Percentiles rank a stretch among this genome's conserved stretches.
Evolutionary conservation across 805 yeast species (phyloP).

Genomic region (Komagataella mondaviorum): DNA sequence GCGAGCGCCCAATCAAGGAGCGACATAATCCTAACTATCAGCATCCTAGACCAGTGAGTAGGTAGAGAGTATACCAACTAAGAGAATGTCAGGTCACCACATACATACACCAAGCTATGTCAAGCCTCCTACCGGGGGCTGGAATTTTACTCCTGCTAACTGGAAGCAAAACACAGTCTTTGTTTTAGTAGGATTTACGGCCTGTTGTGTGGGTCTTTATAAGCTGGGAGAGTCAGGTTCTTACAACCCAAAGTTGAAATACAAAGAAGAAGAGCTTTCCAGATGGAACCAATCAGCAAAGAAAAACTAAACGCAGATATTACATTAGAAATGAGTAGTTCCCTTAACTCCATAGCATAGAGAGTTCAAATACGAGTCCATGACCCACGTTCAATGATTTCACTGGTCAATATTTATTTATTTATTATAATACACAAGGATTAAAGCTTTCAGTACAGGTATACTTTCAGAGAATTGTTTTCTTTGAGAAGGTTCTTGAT

Average conservation of each 20-base stretch:
- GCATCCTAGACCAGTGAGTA: neutral
- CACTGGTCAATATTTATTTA: neutral
- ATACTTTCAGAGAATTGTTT: constrained; percentile 31
- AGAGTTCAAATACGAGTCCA: neutral
- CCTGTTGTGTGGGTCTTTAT: constrained; percentile 18
- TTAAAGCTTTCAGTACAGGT: constrained; percentile 25
- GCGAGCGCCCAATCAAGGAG: neutral
- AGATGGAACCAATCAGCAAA: constrained; percentile 36
- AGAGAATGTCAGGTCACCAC: constrained; percentile 1
- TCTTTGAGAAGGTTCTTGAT: constrained; percentile 22
- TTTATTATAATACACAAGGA: neutral
- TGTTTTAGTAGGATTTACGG: constrained; percentile 24
- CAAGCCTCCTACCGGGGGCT: constrained; percentile 38
- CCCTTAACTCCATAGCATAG: neutral
- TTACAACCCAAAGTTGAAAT: constrained; percentile 21
- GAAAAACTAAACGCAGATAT: constrained; percentile 9
- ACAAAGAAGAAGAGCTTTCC: constrained; percentile 23
- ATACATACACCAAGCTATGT: constrained; percentile 13
- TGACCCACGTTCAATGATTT: neutral
- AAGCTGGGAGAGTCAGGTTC: constrained; percentile 22
- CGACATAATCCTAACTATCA: neutral
- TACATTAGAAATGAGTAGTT: neutral
- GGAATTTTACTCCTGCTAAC: constrained; percentile 41
- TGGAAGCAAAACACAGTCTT: constrained; percentile 28
- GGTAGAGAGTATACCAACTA: neutral